phyloP scores from a whole-genome alignment of 2,329 filamentous ascomycete genomes.

The Pseudogymnoascus sp. region DNA sequence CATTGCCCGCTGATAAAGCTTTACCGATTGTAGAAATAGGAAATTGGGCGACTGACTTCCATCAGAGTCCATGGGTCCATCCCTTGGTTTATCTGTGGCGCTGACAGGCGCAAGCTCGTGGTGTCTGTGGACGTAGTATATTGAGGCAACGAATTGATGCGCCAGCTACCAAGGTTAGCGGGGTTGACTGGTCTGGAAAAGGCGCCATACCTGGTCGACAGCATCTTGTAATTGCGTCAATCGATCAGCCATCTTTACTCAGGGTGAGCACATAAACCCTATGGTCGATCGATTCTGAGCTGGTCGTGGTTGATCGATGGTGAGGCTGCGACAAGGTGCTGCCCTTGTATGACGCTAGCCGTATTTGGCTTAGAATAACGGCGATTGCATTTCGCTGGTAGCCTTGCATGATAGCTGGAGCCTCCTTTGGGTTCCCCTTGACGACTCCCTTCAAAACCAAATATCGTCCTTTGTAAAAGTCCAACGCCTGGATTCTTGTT shows the following conservation, averaged over 20 bases:
- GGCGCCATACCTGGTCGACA: constrained; percentile 60
- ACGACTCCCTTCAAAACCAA: background rate
- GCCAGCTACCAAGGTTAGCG: constrained; percentile 43
- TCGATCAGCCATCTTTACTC: constrained; percentile 55
- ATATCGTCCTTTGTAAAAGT: background rate
- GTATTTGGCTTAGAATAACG: background rate
- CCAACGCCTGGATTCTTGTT: background rate
- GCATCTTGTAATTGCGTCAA: constrained; percentile 80
- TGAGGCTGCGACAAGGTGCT: background rate
- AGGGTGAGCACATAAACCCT: background rate
- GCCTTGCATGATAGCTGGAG: background rate
- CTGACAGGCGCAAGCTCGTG: constrained; percentile 57
- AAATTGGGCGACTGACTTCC: constrained; percentile 15
- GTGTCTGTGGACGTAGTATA: constrained; percentile 59
- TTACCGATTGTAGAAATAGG: constrained; percentile 14
- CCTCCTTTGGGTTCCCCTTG: background rate
- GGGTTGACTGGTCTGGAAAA: background rate
- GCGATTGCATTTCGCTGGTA: background rate
- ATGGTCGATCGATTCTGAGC: background rate
- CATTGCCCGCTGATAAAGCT: background rate
- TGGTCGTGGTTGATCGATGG: background rate
- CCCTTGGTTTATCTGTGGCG: constrained; percentile 50
- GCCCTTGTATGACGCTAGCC: background rate
- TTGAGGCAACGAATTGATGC: constrained; percentile 59
- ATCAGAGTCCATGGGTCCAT: constrained; percentile 41